Base-by-base conservation (phyloP, 2,329 filamentous ascomycete genomes). In the Rosellinia necatrix region DNA sequence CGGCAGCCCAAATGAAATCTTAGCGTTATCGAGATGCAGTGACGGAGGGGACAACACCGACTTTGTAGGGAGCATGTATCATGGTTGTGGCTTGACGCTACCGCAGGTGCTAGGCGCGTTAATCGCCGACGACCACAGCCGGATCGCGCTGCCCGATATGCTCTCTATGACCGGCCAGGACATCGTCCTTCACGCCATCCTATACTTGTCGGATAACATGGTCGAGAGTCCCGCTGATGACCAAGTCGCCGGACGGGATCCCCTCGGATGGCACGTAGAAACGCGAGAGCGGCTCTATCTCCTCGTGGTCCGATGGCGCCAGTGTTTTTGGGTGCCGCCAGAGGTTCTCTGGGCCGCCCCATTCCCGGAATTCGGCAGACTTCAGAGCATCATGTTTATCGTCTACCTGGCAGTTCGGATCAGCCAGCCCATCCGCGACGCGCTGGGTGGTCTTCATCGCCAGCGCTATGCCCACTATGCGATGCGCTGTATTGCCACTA, bases 241-340 rank as follows among this genome's bases (percentile, higher is more conserved):
- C n/a, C 29, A 43, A 21, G 8, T 6, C 4, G 10, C n/a, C 6
- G 8, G 4, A 12, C 27, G 17, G 21, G 49, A 53, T 9, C 42
- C 37, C 8, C 29, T 13, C 7, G 49, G 54, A 3, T 56, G 54
- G 54, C 54, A 22, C 17, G 37, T 53, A 4, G 54, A 56, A 43
- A 56, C 54, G 10, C 37, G 54, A 32, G 54, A 50, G 42, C 49
- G 35, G 10, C 29, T 56, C 24, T 32, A 56, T 56, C 37, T 52
- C 10, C 48, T 56, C 0, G 54, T 53, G 22, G 5, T 32, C 24
- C 47, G 54, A 32, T 56, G 54, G 54, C 54, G 54, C 17, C 54
- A 56, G 27, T 56, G 49, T 37, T 56, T 56, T n/a, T 56, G 54
- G 54, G 35, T 53, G 27, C 54, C 54, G 3, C 54, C 54, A 1